Conservation (phyloP, 2,329 filamentous ascomycete genomes). For the Ophiostoma tasmaniense region DNA sequence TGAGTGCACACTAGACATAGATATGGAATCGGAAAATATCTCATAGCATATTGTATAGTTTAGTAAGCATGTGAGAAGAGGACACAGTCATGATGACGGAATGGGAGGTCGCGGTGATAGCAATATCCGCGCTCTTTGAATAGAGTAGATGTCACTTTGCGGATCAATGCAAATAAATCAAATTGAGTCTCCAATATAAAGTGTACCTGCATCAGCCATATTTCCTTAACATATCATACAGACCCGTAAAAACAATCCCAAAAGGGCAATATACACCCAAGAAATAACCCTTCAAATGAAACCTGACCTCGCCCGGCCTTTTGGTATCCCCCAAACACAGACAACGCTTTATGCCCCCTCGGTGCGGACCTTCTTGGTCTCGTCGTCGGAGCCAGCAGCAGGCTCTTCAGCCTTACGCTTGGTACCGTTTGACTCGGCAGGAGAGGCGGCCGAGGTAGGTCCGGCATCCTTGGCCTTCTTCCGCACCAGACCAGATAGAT, state of each 20-base stretch:
- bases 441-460: slow-evolving; percentile 23
- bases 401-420: slow-evolving; percentile 37
- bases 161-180: no score
- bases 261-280: neutral
- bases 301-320: neutral
- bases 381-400: slow-evolving; percentile 25
- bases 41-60: no score
- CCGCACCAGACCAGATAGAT: slow-evolving; percentile 65
- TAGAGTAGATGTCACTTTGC: no score
- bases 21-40: no score
- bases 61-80: no score
- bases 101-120: no score
- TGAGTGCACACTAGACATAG: no score
- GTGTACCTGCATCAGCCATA: neutral
- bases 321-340: neutral
- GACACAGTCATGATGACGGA: no score
- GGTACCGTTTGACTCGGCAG: slow-evolving; percentile 29
- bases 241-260: neutral
- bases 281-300: neutral
- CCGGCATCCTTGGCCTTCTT: slow-evolving; percentile 46
- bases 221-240: neutral
- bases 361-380: slow-evolving; percentile 29
- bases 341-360: slow-evolving; percentile 8
- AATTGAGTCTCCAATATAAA: no score
- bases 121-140: no score